These are phyloP conservation scores for Leucocoprinus sp. DNA, from an alignment of 768 basidiomycete genomes.

Conservation along the genomic window DNA sequence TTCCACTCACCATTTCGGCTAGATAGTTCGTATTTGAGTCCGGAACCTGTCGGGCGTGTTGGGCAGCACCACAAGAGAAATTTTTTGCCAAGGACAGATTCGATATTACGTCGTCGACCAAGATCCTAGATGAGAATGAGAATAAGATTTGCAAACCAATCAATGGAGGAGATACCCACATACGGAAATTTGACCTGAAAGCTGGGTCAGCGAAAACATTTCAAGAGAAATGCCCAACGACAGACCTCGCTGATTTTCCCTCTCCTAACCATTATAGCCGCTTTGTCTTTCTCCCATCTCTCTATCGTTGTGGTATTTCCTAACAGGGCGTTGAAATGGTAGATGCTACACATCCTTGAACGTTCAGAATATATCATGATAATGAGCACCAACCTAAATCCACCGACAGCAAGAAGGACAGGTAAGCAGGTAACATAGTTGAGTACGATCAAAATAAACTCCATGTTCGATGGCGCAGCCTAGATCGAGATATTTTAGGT, in stretches of 20 bases:
- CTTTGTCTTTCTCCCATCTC: constrained; percentile 96
- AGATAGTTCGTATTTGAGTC: constrained; percentile 69
- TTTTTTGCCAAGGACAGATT: constrained; percentile 68
- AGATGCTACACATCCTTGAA: constrained; percentile 43
- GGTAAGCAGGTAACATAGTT: constrained; percentile 85
- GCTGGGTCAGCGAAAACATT: constrained; percentile 3
- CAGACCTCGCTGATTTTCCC: constrained; percentile 78
- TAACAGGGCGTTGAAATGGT: constrained; percentile 72
- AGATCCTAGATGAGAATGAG: constrained; percentile 52
- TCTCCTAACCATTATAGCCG: constrained; percentile 70
- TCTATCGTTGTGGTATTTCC: constrained; percentile 94
- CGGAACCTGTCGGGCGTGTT: constrained; percentile 53
- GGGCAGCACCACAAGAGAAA: constrained; percentile 85
- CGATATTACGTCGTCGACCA: constrained; percentile 63
- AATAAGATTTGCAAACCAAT: not conserved
- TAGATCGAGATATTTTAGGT: constrained; percentile 21
- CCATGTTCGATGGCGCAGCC: constrained; percentile 59
- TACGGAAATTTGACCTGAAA: constrained; percentile 86
- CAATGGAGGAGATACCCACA: constrained; percentile 36
- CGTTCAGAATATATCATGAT: not conserved
- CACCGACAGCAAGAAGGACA: constrained; percentile 79
- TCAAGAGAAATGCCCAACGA: not conserved
- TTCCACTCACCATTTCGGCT: constrained; percentile 70
- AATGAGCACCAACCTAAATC: constrained; percentile 60
- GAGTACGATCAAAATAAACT: constrained; percentile 79